A percentile compares a stretch with the other conserved stretches of the same genome.
phyloP scores from a whole-genome alignment of 208 protist species.

The Trypanosoma cruzi region DNA sequence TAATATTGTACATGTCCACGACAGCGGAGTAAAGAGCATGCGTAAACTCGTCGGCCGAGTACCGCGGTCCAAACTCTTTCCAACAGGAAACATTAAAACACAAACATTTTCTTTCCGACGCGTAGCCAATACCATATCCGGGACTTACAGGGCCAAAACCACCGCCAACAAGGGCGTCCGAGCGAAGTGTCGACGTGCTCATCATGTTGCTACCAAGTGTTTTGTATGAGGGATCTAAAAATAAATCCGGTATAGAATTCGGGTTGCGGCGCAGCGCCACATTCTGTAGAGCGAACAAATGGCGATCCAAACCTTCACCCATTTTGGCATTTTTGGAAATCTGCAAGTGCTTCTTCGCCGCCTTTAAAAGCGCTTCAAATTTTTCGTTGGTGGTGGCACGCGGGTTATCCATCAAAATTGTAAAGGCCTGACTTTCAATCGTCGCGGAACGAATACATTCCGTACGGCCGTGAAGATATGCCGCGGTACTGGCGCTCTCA shows the following conservation, averaged over 20 bases:
- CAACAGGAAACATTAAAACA: conserved; percentile 45
- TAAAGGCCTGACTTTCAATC: conserved; percentile 51
- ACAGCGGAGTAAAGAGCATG: conserved; percentile 22
- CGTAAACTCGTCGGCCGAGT: conserved; percentile 37
- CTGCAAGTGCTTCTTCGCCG: conserved; percentile 36
- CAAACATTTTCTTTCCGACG: conserved; percentile 23
- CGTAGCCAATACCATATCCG: conserved; percentile 53
- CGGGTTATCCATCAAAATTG: conserved; percentile 40
- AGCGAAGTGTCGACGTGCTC: conserved; percentile 36
- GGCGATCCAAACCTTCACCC: conserved; percentile 55
- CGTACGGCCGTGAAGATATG: conserved; percentile 71
- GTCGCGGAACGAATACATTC: conserved; percentile 56
- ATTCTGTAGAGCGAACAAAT: conserved; percentile 59
- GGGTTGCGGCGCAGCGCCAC: conserved; percentile 40
- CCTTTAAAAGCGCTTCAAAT: conserved; percentile 30
- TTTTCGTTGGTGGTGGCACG: conserved; percentile 26
- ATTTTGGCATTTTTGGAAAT: conserved; percentile 34
- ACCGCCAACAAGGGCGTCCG: conserved; percentile 31
- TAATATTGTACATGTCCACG: conserved; percentile 26
- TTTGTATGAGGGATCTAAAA: conserved; percentile 37
- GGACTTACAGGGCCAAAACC: conserved; percentile 43
- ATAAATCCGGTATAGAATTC: conserved; percentile 38
- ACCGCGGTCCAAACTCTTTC: conserved; percentile 31
- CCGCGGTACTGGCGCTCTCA: conserved; percentile 55
- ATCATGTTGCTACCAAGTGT: conserved; percentile 40